These are phyloP conservation scores for Epichloe typhina DNA, from an alignment of 2,329 filamentous ascomycete species.

Conservation along the genomic window DNA sequence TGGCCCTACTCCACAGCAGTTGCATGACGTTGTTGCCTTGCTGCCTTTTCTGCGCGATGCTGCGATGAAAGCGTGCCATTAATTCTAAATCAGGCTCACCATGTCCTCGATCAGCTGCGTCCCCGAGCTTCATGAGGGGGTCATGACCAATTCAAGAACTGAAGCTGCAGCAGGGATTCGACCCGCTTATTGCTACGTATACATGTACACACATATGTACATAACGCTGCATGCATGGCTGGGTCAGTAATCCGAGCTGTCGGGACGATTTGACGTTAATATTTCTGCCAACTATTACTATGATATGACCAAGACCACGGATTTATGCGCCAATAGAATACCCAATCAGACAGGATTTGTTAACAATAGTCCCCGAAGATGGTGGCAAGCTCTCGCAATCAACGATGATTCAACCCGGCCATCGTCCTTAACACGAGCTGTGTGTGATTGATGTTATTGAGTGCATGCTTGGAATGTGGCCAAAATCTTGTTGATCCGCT, in stretches of 20 bases:
- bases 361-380: background rate
- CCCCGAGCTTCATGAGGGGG: background rate
- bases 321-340: background rate
- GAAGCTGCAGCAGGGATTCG: conserved; percentile 4
- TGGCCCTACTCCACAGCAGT: background rate
- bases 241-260: conserved; percentile 5
- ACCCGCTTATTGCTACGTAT: conserved; percentile 2
- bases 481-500: background rate
- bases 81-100: background rate
- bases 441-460: background rate
- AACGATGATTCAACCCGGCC: background rate
- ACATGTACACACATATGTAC: no score
- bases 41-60: background rate
- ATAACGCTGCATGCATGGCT: background rate
- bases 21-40: background rate
- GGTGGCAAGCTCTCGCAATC: background rate
- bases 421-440: background rate
- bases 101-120: background rate
- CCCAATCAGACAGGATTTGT: no score
- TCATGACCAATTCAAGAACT: background rate
- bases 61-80: background rate
- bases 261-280: conserved; percentile 2
- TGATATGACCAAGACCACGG: background rate
- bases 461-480: background rate
- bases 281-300: background rate